Conservation (phyloP, 257 asterid genomes). For the Fraxinus americana region DNA sequence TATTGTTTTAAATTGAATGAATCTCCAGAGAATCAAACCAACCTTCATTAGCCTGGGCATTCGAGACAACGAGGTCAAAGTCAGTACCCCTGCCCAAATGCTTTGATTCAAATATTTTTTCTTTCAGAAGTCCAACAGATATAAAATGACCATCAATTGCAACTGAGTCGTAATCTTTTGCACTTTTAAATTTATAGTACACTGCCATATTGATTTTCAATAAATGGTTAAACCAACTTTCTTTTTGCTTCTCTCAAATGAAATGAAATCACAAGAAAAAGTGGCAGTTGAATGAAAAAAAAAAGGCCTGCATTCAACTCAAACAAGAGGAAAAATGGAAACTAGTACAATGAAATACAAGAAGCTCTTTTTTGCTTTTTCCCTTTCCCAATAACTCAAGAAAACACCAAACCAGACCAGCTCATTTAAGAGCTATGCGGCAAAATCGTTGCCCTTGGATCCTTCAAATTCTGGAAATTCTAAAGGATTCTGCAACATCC, state of each 20-base stretch:
- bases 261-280: slow-evolving; percentile 30
- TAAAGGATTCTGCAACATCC: no score
- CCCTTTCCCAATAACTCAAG: slow-evolving; percentile 17
- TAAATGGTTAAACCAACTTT: slow-evolving; percentile 14
- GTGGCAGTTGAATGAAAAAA: slow-evolving; percentile 33
- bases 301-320: slow-evolving; percentile 42
- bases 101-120: slow-evolving; percentile 95
- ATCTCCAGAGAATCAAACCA: slow-evolving; percentile 58
- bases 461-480: no score
- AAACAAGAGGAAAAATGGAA: slow-evolving; percentile 19
- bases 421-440: no score
- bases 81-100: slow-evolving; percentile 94
- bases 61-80: slow-evolving; percentile 96
- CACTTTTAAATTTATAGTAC: slow-evolving; percentile 96
- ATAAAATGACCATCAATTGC: slow-evolving; percentile 80
- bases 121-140: slow-evolving; percentile 89
- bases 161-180: slow-evolving; percentile 83
- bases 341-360: not conserved
- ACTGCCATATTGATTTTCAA: slow-evolving; percentile 66
- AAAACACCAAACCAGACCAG: not conserved
- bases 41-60: slow-evolving; percentile 98
- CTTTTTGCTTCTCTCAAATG: slow-evolving; percentile 22
- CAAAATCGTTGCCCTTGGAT: no score
- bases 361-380: not conserved
- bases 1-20: slow-evolving; percentile 21